Conservation (phyloP, 306 rosid species). For the Cercis canadensis region DNA sequence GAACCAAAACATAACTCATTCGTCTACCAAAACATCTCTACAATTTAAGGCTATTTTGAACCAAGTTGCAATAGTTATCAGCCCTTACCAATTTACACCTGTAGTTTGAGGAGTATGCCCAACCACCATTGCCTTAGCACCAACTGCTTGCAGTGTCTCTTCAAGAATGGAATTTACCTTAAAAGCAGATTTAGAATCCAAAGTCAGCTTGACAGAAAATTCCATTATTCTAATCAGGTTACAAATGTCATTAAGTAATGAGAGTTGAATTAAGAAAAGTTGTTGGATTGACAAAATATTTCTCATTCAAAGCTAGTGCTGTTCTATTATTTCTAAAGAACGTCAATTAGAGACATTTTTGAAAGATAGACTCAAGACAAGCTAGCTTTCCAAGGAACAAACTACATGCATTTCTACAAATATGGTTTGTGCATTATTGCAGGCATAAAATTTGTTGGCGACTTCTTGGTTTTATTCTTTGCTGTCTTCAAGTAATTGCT, state of each 20-base stretch:
- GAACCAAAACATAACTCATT: background rate
- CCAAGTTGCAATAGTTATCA: slow-evolving; percentile 3
- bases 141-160: slow-evolving; percentile 84
- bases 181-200: slow-evolving; percentile 30
- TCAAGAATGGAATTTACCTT: slow-evolving; percentile 77
- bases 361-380: slow-evolving; percentile 13
- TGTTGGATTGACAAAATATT: slow-evolving; percentile 9
- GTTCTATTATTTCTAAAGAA: background rate
- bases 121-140: slow-evolving; percentile 93
- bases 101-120: slow-evolving; percentile 96
- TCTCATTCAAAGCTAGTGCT: background rate
- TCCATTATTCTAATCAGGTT: slow-evolving; percentile 13
- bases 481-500: no score
- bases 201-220: slow-evolving; percentile 23
- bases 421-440: no score
- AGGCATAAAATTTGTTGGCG: no score
- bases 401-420: no score
- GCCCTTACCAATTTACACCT: slow-evolving; percentile 84
- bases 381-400: no score
- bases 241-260: slow-evolving; percentile 14
- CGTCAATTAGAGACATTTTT: background rate
- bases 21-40: background rate
- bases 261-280: background rate
- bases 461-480: no score
- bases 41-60: slow-evolving; percentile 17